Conservation (phyloP, 306 rosid species). For the Begonia fuchsioides region DNA sequence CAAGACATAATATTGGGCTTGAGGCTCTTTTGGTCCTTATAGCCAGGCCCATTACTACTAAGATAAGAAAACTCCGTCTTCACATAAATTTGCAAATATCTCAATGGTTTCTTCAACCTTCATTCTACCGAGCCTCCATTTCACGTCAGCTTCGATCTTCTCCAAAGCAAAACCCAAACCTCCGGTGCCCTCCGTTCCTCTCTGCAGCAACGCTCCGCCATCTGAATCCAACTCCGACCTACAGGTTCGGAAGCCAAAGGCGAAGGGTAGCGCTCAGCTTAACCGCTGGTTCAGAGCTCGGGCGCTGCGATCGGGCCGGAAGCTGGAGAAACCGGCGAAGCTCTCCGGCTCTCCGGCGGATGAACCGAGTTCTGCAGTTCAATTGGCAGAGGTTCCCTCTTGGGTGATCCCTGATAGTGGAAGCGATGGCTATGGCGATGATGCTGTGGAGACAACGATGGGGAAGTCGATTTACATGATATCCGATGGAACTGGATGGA, state of each 20-base stretch:
- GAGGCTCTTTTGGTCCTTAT: too few relatives aligned
- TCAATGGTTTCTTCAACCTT: constrained; percentile 18
- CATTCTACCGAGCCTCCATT: constrained; percentile 11
- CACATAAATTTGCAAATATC: too few relatives aligned
- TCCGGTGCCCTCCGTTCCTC: constrained; percentile 9
- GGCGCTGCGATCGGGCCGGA: constrained; percentile 60
- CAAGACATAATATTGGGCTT: too few relatives aligned
- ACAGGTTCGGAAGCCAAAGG: constrained; percentile 26
- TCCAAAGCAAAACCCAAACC: constrained; percentile 6
- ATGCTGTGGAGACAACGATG: constrained; percentile 11
- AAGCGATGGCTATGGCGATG: constrained; percentile 12
- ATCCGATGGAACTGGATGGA: constrained; percentile 97
- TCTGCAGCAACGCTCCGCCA: constrained; percentile 17
- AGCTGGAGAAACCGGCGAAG: constrained; percentile 38
- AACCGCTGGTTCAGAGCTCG: constrained; percentile 92
- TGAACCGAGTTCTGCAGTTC: constrained; percentile 11
- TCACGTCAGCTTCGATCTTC: background rate
- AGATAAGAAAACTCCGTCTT: too few relatives aligned
- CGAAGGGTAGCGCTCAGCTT: constrained; percentile 58
- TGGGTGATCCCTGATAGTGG: constrained; percentile 2
- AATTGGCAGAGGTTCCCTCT: constrained; percentile 7
- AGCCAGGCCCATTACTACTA: too few relatives aligned
- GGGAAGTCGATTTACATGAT: constrained; percentile 64
- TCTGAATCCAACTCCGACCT: constrained; percentile 25
- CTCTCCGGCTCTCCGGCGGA: constrained; percentile 12